Conservation (phyloP, 2,329 filamentous ascomycete species). For the Phaeosphaeriaceae sp. region DNA sequence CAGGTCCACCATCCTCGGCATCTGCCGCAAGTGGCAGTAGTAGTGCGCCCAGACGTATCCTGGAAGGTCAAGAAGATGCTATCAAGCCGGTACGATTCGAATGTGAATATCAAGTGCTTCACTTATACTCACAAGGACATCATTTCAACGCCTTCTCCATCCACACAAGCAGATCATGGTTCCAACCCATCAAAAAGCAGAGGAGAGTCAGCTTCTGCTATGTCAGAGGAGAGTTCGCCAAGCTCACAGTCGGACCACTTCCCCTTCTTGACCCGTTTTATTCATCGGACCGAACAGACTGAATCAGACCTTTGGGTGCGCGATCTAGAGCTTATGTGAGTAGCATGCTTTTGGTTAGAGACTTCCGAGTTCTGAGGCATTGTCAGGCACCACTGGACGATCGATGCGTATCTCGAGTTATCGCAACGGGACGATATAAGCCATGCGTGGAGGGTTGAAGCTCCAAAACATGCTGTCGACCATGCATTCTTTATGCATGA, state of each 20-base stretch:
- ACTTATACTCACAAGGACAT: slow-evolving; percentile 15
- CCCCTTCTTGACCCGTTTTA: slow-evolving; percentile 41
- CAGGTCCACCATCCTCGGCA: slow-evolving; percentile 15
- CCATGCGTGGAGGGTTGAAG: slow-evolving; percentile 42
- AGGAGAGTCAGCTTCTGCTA: slow-evolving; percentile 11
- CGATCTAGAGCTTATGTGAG: slow-evolving; percentile 45
- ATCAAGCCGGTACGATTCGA: slow-evolving; percentile 22
- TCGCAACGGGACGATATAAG: slow-evolving; percentile 33
- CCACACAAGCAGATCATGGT: slow-evolving; percentile 30
- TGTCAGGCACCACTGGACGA: slow-evolving; percentile 4
- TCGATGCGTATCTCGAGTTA: slow-evolving; percentile 31
- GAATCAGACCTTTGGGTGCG: slow-evolving; percentile 39
- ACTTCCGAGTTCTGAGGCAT: background rate
- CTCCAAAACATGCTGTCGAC: slow-evolving; percentile 44
- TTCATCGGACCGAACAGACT: slow-evolving; percentile 25
- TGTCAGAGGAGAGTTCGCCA: slow-evolving; percentile 34
- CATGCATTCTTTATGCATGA: slow-evolving; percentile 51
- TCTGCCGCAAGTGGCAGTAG: slow-evolving; percentile 17
- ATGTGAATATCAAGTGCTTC: background rate
- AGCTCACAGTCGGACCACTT: slow-evolving; percentile 38
- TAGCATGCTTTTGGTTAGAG: background rate
- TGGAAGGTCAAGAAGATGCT: slow-evolving; percentile 17
- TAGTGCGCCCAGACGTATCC: slow-evolving; percentile 17
- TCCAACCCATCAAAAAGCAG: slow-evolving; percentile 21
- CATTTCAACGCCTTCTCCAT: slow-evolving; percentile 21